Percentiles rank a stretch among this genome's conserved stretches.
Conservation (phyloP, 1,284 basidiomycete genomes). For the Ustilago nuda region DNA sequence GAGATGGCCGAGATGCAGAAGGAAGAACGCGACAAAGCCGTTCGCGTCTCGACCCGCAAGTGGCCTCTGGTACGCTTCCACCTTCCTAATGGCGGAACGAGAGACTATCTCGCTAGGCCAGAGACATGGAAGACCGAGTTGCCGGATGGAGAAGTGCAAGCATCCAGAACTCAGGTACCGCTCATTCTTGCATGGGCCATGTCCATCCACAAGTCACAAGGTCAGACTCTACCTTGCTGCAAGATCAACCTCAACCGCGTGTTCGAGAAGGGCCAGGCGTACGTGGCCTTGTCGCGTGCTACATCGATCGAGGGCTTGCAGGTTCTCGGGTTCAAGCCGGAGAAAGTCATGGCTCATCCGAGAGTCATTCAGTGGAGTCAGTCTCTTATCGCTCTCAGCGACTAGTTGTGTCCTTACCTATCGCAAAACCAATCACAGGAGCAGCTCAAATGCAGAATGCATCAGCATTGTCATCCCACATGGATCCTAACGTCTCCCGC, state of each 20-base stretch:
- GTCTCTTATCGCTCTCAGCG: slow-evolving; percentile 37
- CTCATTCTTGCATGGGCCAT: slow-evolving; percentile 68
- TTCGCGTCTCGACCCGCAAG: slow-evolving; percentile 36
- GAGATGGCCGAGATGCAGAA: slow-evolving; percentile 24
- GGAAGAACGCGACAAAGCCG: slow-evolving; percentile 58
- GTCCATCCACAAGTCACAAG: slow-evolving; percentile 69
- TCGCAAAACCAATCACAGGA: slow-evolving; percentile 6
- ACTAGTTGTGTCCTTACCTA: background rate
- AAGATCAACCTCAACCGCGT: slow-evolving; percentile 64
- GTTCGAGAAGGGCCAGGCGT: slow-evolving; percentile 77
- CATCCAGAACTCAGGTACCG: slow-evolving; percentile 63
- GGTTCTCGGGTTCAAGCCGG: slow-evolving; percentile 79
- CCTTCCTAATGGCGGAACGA: slow-evolving; percentile 48
- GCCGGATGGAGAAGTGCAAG: slow-evolving; percentile 68
- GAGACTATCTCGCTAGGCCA: slow-evolving; percentile 57
- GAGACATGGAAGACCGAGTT: slow-evolving; percentile 70
- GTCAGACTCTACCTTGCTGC: slow-evolving; percentile 66
- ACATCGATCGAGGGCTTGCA: slow-evolving; percentile 91
- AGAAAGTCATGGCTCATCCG: slow-evolving; percentile 64
- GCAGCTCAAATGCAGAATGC: background rate
- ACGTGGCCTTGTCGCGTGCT: slow-evolving; percentile 94
- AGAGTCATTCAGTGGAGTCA: slow-evolving; percentile 62
- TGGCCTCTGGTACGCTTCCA: slow-evolving; percentile 66
- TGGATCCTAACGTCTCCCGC: background rate
- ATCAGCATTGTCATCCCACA: background rate